These are phyloP conservation scores for Kazachstania psychrophila DNA, from an alignment of 805 yeast species.

Conservation along the genomic window DNA sequence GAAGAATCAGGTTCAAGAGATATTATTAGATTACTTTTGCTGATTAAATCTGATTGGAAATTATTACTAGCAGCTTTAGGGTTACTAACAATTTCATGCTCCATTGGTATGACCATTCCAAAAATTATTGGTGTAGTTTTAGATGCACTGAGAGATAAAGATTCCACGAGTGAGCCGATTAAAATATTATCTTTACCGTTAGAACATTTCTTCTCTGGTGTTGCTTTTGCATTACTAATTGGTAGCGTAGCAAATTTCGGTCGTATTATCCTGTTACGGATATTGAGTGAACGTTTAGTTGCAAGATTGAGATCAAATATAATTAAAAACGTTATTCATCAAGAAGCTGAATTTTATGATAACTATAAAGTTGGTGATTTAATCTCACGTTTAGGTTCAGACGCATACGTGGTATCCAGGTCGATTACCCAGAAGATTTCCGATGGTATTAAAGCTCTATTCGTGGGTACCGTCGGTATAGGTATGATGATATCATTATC, in stretches of 20 bases:
- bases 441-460: slow-evolving; percentile 78
- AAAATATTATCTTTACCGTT: slow-evolving; percentile 5
- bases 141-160: slow-evolving; percentile 33
- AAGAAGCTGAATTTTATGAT: slow-evolving; percentile 90
- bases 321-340: slow-evolving; percentile 67
- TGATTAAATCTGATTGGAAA: slow-evolving; percentile 40
- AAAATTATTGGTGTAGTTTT: slow-evolving; percentile 47
- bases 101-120: slow-evolving; percentile 45
- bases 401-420: slow-evolving; percentile 80
- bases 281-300: slow-evolving; percentile 79
- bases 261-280: slow-evolving; percentile 41
- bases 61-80: slow-evolving; percentile 36
- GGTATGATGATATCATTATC: slow-evolving; percentile 87
- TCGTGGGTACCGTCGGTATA: slow-evolving; percentile 77
- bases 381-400: slow-evolving; percentile 81
- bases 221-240: slow-evolving; percentile 48
- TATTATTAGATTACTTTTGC: slow-evolving; percentile 30
- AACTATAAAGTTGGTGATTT: slow-evolving; percentile 91
- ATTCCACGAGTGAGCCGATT: slow-evolving; percentile 3
- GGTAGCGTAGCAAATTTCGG: slow-evolving; percentile 71
- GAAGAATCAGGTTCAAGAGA: slow-evolving; percentile 6
- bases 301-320: slow-evolving; percentile 73
- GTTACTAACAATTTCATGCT: slow-evolving; percentile 39
- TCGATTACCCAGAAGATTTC: slow-evolving; percentile 85
- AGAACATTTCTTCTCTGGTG: slow-evolving; percentile 50